A percentile compares a stretch with the other conserved stretches of the same genome.
These are phyloP conservation scores for Phytophthora podocarpi DNA, from an alignment of 352 stramenopile genomes.

Conservation along the genomic window DNA sequence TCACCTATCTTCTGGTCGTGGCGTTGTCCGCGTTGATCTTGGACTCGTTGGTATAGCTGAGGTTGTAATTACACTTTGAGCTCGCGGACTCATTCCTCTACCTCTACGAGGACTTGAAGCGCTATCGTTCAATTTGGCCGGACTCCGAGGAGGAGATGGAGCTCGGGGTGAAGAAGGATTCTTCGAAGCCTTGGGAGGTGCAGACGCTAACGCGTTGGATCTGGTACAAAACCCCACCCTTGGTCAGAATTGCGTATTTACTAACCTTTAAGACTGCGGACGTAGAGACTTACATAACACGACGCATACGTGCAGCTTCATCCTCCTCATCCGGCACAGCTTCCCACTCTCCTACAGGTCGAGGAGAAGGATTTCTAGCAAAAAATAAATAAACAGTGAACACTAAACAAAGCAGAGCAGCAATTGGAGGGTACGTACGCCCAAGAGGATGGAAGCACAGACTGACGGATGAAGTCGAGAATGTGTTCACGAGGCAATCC, in stretches of 20 bases:
- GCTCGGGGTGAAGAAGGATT: conserved; percentile 25
- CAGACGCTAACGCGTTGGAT: conserved; percentile 18
- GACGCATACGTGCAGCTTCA: conserved; percentile 20
- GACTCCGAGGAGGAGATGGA: conserved; percentile 20
- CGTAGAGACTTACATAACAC: conserved; percentile 12
- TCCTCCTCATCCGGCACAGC: conserved; percentile 32
- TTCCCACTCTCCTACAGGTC: conserved; percentile 51
- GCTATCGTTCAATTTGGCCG: conserved; percentile 7
- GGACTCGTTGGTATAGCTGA: conserved; percentile 7
- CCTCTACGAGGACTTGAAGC: conserved; percentile 13
- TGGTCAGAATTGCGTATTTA: neutral
- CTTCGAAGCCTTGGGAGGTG: conserved; percentile 5
- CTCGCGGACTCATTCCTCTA: conserved; percentile 13
- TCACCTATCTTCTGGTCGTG: conserved; percentile 31
- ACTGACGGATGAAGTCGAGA: conserved; percentile 80
- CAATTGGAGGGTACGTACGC: conserved; percentile 41
- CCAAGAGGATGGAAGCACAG: conserved; percentile 69
- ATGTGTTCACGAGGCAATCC: conserved; percentile 72
- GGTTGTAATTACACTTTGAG: neutral
- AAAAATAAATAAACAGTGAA: neutral
- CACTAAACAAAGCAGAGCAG: neutral
- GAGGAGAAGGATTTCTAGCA: conserved; percentile 28
- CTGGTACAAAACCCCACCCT: neutral
- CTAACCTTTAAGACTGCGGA: neutral
- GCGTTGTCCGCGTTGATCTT: conserved; percentile 6